phyloP scores from a whole-genome alignment of 192 early-diverging fungal species.

The Dissophora ornata region DNA sequence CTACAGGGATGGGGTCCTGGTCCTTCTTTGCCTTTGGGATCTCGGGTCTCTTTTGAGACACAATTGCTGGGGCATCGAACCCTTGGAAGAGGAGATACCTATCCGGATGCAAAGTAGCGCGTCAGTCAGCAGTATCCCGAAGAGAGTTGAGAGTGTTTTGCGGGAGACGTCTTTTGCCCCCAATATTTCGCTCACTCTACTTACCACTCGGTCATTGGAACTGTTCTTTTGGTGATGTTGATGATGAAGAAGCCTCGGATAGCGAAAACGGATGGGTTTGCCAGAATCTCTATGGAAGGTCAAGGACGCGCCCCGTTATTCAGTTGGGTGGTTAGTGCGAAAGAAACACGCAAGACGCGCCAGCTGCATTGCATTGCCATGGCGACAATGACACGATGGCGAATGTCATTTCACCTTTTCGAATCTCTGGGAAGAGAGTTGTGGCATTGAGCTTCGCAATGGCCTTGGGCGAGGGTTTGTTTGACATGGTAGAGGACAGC shows the following conservation, averaged over 20 bases:
- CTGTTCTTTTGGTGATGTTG: constrained; percentile 35
- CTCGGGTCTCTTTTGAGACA: constrained; percentile 41
- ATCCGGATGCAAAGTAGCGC: too few species aligned
- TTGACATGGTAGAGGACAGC: constrained; percentile 14
- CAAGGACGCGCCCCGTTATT: too few species aligned
- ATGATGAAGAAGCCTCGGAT: constrained; percentile 48
- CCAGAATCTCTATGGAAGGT: constrained; percentile 24
- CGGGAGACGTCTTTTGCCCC: too few species aligned
- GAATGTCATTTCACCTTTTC: constrained; percentile 31
- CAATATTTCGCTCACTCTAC: too few species aligned
- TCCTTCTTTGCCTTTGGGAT: constrained; percentile 45
- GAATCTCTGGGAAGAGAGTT: constrained; percentile 47
- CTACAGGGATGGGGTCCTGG: constrained; percentile 45
- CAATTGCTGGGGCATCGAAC: constrained; percentile 32
- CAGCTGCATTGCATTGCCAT: too few species aligned
- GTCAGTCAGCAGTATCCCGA: too few species aligned
- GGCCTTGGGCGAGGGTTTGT: constrained; percentile 42
- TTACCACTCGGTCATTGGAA: constrained; percentile 48
- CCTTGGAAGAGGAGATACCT: constrained; percentile 50
- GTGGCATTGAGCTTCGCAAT: constrained; percentile 52
- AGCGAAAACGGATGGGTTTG: constrained; percentile 39
- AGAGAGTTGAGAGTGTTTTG: too few species aligned
- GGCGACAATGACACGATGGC: too few species aligned
- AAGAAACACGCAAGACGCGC: too few species aligned
- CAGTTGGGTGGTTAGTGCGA: too few species aligned